phyloP scores from a whole-genome alignment of 768 basidiomycete genomes.

The Mycena haematopus region DNA sequence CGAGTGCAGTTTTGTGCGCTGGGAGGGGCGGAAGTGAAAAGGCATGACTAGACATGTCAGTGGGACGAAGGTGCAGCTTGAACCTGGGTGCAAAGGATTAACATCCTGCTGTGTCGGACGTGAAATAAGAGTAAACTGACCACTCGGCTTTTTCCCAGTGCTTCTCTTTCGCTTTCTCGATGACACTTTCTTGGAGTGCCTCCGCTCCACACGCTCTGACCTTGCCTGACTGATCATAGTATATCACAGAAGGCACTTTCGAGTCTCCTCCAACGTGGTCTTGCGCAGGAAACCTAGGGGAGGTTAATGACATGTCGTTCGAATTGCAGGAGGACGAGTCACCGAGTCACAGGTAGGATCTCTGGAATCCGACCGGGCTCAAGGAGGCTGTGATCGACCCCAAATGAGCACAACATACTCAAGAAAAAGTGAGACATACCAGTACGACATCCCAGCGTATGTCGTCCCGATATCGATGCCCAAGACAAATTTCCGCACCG shows the following conservation, averaged over 20 bases:
- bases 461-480: conserved; percentile 51
- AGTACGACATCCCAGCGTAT: conserved; percentile 47
- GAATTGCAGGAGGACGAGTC: neutral
- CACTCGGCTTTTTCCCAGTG: conserved; percentile 55
- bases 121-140: conserved; percentile 39
- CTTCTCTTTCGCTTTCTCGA: conserved; percentile 49
- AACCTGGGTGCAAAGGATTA: conserved; percentile 34
- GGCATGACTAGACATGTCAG: conserved; percentile 10
- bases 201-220: conserved; percentile 53
- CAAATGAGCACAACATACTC: conserved; percentile 1
- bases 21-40: conserved; percentile 47
- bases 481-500: conserved; percentile 42
- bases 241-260: conserved; percentile 56
- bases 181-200: conserved; percentile 44
- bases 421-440: neutral
- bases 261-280: conserved; percentile 52
- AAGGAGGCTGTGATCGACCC: conserved; percentile 28
- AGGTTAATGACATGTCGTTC: neutral
- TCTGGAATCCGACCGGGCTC: conserved; percentile 14
- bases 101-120: neutral
- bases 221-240: conserved; percentile 49
- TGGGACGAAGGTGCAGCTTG: conserved; percentile 46
- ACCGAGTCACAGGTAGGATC: conserved; percentile 25
- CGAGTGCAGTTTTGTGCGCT: conserved; percentile 43
- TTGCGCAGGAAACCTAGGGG: conserved; percentile 51